phyloP scores from a whole-genome alignment of 257 asterid species.

The Nyctanthes arbortristis region DNA sequence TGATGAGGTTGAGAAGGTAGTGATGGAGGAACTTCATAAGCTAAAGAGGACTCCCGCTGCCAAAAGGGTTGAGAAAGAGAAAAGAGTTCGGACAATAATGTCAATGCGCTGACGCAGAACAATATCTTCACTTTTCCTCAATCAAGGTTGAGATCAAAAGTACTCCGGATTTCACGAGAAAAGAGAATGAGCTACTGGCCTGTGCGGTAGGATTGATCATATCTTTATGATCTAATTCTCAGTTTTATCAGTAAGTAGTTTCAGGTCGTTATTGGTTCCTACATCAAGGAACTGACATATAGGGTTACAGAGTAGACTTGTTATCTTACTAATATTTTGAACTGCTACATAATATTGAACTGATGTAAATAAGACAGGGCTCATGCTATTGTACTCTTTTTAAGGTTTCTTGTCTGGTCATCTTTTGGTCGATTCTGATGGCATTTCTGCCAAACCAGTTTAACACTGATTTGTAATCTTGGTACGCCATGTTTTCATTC shows the following conservation, averaged over 20 bases:
- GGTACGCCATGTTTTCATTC: no score
- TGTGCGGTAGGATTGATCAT: slow-evolving; percentile 35
- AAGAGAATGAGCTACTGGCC: slow-evolving; percentile 19
- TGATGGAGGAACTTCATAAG: slow-evolving; percentile 70
- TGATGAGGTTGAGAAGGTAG: slow-evolving; percentile 65
- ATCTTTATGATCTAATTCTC: slow-evolving; percentile 36
- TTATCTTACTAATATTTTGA: no score
- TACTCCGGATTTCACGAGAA: slow-evolving; percentile 2
- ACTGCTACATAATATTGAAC: no score
- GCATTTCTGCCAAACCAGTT: no score
- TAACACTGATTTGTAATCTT: no score
- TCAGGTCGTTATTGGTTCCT: no score
- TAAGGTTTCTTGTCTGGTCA: no score
- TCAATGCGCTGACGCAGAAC: slow-evolving; percentile 57
- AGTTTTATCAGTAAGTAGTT: neutral
- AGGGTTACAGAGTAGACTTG: no score
- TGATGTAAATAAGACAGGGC: no score
- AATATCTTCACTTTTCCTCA: slow-evolving; percentile 25
- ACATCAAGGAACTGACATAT: no score
- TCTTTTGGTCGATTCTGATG: no score
- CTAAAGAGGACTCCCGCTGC: slow-evolving; percentile 76
- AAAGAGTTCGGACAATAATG: slow-evolving; percentile 61
- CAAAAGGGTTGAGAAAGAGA: slow-evolving; percentile 63
- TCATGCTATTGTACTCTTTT: no score
- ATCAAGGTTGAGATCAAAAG: slow-evolving; percentile 71